Conservation (phyloP, 306 rosid species). For the Corylus heterophylla region DNA sequence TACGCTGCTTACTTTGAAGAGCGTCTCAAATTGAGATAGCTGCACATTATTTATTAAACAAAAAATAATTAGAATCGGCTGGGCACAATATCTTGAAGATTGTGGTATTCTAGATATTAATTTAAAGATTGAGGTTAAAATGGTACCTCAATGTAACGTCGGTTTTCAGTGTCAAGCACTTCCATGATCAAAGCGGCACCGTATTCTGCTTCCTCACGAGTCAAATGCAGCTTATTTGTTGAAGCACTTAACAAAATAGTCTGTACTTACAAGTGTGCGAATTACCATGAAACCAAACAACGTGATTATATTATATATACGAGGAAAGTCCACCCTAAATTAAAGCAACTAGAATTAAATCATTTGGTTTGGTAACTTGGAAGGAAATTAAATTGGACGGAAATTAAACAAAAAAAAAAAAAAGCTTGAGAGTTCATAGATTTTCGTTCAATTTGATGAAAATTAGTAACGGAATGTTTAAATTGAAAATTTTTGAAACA, state of each 20-base stretch:
- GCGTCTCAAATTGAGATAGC: slow-evolving; percentile 52
- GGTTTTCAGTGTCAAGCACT: slow-evolving; percentile 58
- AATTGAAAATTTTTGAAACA: too few relatives aligned
- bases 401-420: too few relatives aligned
- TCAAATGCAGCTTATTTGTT: slow-evolving; percentile 66
- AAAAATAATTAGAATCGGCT: too few relatives aligned
- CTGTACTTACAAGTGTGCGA: slow-evolving; percentile 36
- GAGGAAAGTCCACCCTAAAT: slow-evolving; percentile 1
- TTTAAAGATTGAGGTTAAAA: neutral
- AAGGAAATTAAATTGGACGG: too few relatives aligned
- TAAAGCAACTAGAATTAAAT: neutral
- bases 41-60: slow-evolving; percentile 2
- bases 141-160: slow-evolving; percentile 72
- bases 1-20: slow-evolving; percentile 34
- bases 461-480: too few relatives aligned
- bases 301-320: neutral
- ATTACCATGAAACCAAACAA: slow-evolving; percentile 9
- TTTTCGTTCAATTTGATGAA: too few relatives aligned
- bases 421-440: too few relatives aligned
- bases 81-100: too few relatives aligned
- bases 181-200: slow-evolving; percentile 73
- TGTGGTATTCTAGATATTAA: neutral
- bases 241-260: slow-evolving; percentile 57
- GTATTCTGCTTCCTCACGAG: slow-evolving; percentile 76
- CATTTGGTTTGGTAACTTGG: neutral